phyloP scores from a whole-genome alignment of 2,329 filamentous ascomycete species.

The Hirsutella rhossiliensis region DNA sequence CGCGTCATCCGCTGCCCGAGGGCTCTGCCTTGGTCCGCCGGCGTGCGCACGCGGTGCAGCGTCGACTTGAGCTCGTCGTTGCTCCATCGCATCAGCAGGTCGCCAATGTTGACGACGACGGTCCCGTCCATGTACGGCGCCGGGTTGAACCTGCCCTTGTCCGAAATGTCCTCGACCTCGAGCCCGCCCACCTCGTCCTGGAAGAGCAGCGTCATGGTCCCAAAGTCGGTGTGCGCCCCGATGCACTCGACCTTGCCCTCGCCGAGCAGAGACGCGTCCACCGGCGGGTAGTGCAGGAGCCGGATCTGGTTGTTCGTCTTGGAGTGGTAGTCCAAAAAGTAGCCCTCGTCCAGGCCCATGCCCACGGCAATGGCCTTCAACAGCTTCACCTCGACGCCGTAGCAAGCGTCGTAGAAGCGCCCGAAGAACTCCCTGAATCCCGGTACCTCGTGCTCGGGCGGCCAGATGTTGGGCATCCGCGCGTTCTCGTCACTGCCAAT shows the following conservation, averaged over 20 bases:
- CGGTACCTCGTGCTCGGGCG: conserved; percentile 8
- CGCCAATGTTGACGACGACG: conserved; percentile 25
- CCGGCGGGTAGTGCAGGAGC: conserved; percentile 38
- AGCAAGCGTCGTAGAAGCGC: conserved; percentile 57
- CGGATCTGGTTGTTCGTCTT: conserved; percentile 46
- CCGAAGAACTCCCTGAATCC: conserved; percentile 16
- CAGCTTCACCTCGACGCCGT: conserved; percentile 55
- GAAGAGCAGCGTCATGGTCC: conserved; percentile 33
- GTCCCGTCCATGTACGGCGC: conserved; percentile 17
- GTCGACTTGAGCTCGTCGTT: conserved; percentile 22
- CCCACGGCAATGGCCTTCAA: conserved; percentile 69
- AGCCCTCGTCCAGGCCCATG: conserved; percentile 52
- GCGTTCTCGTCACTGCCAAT: conserved; percentile 20
- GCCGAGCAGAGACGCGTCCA: conserved; percentile 14
- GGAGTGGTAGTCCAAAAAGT: conserved; percentile 54
- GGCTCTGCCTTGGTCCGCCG: no score
- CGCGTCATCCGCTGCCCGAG: conserved; percentile 28
- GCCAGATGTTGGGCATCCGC: conserved; percentile 12
- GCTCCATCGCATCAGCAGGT: conserved; percentile 26
- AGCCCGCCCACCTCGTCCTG: conserved; percentile 32
- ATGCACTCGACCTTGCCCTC: conserved; percentile 11
- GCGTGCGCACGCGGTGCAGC: conserved; percentile 30
- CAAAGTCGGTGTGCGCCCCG: conserved; percentile 20
- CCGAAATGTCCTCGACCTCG: conserved; percentile 28
- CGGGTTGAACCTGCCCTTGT: conserved; percentile 20